Percentiles rank a stretch among this genome's conserved stretches.
These are phyloP conservation scores for Collariella sp. DNA, from an alignment of 495 filamentous ascomycete genomes.

Conservation along the genomic window DNA sequence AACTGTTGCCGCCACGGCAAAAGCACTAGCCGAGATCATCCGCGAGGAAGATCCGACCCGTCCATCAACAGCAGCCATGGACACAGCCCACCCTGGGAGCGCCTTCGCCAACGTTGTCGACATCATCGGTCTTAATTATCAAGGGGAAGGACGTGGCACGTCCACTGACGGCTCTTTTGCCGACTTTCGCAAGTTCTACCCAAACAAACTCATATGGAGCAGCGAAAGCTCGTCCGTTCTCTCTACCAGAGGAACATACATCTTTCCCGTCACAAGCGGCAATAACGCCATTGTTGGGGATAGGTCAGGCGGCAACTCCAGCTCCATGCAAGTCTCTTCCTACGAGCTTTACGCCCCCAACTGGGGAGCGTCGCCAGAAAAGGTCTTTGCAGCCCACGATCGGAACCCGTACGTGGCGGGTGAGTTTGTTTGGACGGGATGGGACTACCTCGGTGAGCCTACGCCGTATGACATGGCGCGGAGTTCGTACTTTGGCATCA, in stretches of 20 bases:
- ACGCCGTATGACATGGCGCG: slow-evolving; percentile 36
- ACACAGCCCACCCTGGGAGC: slow-evolving; percentile 25
- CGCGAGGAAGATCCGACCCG: slow-evolving; percentile 36
- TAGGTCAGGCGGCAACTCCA: too few relatives aligned
- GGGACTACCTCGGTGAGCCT: slow-evolving; percentile 45
- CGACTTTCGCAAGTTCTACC: slow-evolving; percentile 32
- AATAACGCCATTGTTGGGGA: slow-evolving; percentile 16
- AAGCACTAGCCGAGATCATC: slow-evolving; percentile 29
- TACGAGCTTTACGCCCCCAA: slow-evolving; percentile 40
- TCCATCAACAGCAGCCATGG: slow-evolving; percentile 33
- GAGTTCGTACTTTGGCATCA: slow-evolving; percentile 42
- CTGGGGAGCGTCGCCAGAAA: slow-evolving; percentile 40
- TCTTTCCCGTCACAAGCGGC: slow-evolving; percentile 39
- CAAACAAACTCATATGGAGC: slow-evolving; percentile 38
- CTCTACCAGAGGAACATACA: slow-evolving; percentile 40
- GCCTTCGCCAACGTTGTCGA: slow-evolving; percentile 32
- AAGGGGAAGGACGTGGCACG: slow-evolving; percentile 37
- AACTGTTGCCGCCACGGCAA: slow-evolving; percentile 22
- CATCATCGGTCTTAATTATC: slow-evolving; percentile 42
- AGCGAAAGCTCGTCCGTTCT: slow-evolving; percentile 36
- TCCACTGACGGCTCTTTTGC: neutral
- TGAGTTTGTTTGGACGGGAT: slow-evolving; percentile 46
- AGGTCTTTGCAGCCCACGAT: slow-evolving; percentile 41
- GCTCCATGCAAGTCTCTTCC: slow-evolving; percentile 8
- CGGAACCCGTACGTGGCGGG: slow-evolving; percentile 36